Evolutionary conservation across 805 yeast genomes (phyloP).

Genomic region (Barnettozyma californica): DNA sequence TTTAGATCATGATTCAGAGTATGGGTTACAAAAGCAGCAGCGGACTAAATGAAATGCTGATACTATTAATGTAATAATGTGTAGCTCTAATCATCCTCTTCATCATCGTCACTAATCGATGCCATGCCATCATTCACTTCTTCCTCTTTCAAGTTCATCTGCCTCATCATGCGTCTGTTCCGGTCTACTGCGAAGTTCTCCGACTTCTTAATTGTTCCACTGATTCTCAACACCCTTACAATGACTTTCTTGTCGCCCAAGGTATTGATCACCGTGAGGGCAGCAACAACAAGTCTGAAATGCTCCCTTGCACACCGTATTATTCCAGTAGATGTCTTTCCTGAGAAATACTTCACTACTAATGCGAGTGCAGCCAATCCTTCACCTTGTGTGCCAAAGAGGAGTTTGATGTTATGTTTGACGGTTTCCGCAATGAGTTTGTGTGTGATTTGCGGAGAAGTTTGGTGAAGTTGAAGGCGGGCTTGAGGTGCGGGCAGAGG

Average conservation of each 20-base stretch:
- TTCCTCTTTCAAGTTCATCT: conserved; percentile 13
- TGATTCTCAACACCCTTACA: conserved; percentile 59
- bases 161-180: conserved; percentile 28
- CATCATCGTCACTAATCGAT: conserved; percentile 7
- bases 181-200: conserved; percentile 62
- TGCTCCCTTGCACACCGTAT: conserved; percentile 68
- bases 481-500: conserved; percentile 30
- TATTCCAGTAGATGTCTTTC: conserved; percentile 79
- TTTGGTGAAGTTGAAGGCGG: conserved; percentile 43
- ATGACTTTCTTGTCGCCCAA: conserved; percentile 44
- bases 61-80: too few species aligned
- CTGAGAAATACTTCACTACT: conserved; percentile 73
- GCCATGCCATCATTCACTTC: conserved; percentile 12
- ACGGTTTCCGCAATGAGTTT: conserved; percentile 49
- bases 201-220: conserved; percentile 85
- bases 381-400: conserved; percentile 76
- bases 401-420: conserved; percentile 48
- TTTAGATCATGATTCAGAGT: conserved; percentile 15
- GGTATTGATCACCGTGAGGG: conserved; percentile 50
- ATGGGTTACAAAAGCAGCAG: conserved; percentile 22
- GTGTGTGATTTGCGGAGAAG: conserved; percentile 42
- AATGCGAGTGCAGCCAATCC: conserved; percentile 59
- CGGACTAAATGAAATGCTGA: conserved; percentile 7
- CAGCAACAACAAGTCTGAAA: conserved; percentile 56
- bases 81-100: conserved; percentile 2